phyloP scores from a whole-genome alignment of 129 eudicot genomes.

The Erigeron canadensis region DNA sequence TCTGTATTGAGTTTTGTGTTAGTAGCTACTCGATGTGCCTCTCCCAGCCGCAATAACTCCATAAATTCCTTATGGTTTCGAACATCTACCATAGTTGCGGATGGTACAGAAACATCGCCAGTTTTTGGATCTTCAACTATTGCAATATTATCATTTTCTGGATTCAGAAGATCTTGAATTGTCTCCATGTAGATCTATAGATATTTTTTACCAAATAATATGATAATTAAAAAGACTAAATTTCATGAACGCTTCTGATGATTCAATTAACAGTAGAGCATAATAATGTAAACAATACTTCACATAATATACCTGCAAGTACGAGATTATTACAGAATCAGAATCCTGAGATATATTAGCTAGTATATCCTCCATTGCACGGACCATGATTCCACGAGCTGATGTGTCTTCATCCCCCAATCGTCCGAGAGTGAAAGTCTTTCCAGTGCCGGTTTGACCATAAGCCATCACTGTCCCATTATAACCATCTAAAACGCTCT shows the following conservation, averaged over 20 bases:
- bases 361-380: slow-evolving; percentile 53
- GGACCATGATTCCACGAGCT: slow-evolving; percentile 36
- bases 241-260: neutral
- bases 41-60: slow-evolving; percentile 82
- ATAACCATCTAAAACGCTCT: slow-evolving; percentile 91
- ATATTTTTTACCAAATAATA: neutral
- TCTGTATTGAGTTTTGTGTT: slow-evolving; percentile 92
- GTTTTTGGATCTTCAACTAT: slow-evolving; percentile 87
- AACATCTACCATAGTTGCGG: slow-evolving; percentile 71
- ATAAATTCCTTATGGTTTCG: slow-evolving; percentile 62
- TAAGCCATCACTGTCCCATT: slow-evolving; percentile 96
- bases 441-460: slow-evolving; percentile 65
- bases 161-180: slow-evolving; percentile 84
- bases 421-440: slow-evolving; percentile 33
- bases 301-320: slow-evolving; percentile 59
- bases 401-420: slow-evolving; percentile 34
- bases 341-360: slow-evolving; percentile 59
- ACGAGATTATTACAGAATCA: slow-evolving; percentile 69
- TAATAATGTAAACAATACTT: slow-evolving; percentile 7
- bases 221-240: neutral
- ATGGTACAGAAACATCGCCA: slow-evolving; percentile 88
- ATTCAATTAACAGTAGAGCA: neutral
- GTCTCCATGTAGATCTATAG: slow-evolving; percentile 89
- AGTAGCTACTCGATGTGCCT: slow-evolving; percentile 86
- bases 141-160: slow-evolving; percentile 77